phyloP scores from a whole-genome alignment of 352 stramenopile species.

The Phytophthora nicotianae region DNA sequence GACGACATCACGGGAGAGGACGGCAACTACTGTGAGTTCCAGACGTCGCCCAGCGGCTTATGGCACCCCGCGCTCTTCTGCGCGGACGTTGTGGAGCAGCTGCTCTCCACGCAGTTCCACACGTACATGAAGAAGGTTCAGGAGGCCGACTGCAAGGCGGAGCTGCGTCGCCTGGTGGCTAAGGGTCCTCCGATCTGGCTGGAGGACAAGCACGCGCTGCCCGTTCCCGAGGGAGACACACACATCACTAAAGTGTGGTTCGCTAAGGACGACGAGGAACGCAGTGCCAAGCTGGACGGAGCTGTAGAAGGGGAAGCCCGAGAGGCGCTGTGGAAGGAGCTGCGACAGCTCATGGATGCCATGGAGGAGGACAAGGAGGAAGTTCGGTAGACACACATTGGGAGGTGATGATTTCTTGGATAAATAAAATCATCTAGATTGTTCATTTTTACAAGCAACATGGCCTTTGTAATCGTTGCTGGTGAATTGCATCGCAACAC shows the following conservation, averaged over 20 bases:
- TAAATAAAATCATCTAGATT: slow-evolving; percentile 10
- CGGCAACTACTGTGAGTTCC: slow-evolving; percentile 92
- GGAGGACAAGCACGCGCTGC: slow-evolving; percentile 91
- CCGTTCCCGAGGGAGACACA: slow-evolving; percentile 88
- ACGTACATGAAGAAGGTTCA: slow-evolving; percentile 94
- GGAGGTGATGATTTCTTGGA: background rate
- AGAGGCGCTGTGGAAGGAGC: slow-evolving; percentile 72
- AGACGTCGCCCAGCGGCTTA: slow-evolving; percentile 86
- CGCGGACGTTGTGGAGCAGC: slow-evolving; percentile 76
- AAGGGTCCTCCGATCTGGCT: slow-evolving; percentile 93
- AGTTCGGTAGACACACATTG: slow-evolving; percentile 43
- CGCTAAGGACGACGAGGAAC: slow-evolving; percentile 76
- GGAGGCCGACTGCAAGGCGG: slow-evolving; percentile 94
- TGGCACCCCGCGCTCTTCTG: slow-evolving; percentile 89
- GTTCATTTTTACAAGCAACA: background rate
- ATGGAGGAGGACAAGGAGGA: slow-evolving; percentile 87
- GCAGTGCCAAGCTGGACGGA: slow-evolving; percentile 87
- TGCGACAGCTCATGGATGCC: slow-evolving; percentile 69
- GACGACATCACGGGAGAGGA: slow-evolving; percentile 94
- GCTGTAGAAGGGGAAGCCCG: slow-evolving; percentile 89
- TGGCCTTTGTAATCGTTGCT: background rate
- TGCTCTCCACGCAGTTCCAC: slow-evolving; percentile 91
- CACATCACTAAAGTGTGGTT: slow-evolving; percentile 93
- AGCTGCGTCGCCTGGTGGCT: slow-evolving; percentile 90
- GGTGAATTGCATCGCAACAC: too few relatives aligned